Conservation (phyloP, 345 rosid genomes). For the Raphanus sativus region DNA sequence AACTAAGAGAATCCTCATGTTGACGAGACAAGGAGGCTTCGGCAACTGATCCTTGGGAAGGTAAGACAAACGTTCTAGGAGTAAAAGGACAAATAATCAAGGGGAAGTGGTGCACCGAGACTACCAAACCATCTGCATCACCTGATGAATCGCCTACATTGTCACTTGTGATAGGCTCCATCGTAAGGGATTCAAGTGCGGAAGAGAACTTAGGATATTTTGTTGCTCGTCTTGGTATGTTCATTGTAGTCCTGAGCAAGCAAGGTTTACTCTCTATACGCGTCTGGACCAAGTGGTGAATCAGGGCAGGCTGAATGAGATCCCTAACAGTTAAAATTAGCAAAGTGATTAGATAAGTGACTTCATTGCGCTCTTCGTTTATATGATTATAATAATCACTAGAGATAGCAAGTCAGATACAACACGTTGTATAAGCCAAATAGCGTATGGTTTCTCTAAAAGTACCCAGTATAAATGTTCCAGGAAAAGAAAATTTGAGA, state of each 20-base stretch:
- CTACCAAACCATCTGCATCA: slow-evolving; percentile 50
- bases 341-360: not conserved
- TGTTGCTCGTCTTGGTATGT: slow-evolving; percentile 51
- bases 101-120: slow-evolving; percentile 76
- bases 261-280: slow-evolving; percentile 78
- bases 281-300: slow-evolving; percentile 94
- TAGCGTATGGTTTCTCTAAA: not conserved
- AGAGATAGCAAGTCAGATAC: slow-evolving; percentile 20
- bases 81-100: slow-evolving; percentile 83
- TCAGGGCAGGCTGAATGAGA: slow-evolving; percentile 82
- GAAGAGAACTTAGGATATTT: slow-evolving; percentile 48
- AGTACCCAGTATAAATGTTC: not conserved
- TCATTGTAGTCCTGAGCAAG: slow-evolving; percentile 96
- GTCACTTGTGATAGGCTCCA: slow-evolving; percentile 47
- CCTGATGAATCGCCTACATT: slow-evolving; percentile 33
- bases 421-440: too few species aligned
- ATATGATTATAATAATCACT: not conserved
- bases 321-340: slow-evolving; percentile 41
- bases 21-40: slow-evolving; percentile 73
- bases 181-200: slow-evolving; percentile 49
- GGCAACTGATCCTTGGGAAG: slow-evolving; percentile 90
- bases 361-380: not conserved
- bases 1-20: slow-evolving; percentile 78
- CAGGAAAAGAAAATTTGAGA: slow-evolving; percentile 1
- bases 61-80: slow-evolving; percentile 83